Evolutionary conservation across 345 rosid genomes (phyloP).

Genomic region (Bruguiera parviflora): DNA sequence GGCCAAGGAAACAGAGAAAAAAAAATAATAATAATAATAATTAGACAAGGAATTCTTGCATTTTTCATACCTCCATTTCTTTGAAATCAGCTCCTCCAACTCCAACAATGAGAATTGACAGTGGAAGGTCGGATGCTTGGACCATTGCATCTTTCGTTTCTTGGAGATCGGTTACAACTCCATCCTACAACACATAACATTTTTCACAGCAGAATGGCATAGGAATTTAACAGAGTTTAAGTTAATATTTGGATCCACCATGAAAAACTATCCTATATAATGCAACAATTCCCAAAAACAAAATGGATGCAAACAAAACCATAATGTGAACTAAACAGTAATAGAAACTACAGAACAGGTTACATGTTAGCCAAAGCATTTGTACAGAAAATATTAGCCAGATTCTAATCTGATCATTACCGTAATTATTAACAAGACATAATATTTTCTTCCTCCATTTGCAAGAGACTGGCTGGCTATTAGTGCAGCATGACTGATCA

Average conservation of each 20-base stretch:
- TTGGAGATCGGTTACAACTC: constrained; percentile 94
- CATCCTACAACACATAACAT: constrained; percentile 51
- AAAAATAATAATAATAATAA: no score
- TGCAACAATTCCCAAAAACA: no score
- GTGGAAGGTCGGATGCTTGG: constrained; percentile 85
- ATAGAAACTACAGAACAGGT: background rate
- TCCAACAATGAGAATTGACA: constrained; percentile 89
- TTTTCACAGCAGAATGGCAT: constrained; percentile 6
- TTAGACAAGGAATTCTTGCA: no score
- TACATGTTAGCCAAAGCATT: background rate
- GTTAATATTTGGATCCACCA: background rate
- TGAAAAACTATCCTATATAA: no score
- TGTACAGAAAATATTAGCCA: constrained; percentile 4
- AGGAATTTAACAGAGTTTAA: background rate
- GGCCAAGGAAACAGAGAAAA: no score
- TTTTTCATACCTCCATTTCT: constrained; percentile 83
- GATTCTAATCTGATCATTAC: constrained; percentile 37
- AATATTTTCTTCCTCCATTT: constrained; percentile 57
- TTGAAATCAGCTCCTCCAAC: constrained; percentile 99
- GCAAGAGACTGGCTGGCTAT: constrained; percentile 75
- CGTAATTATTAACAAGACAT: constrained; percentile 78
- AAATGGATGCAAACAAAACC: no score
- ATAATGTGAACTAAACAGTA: background rate
- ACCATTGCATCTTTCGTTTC: constrained; percentile 92
- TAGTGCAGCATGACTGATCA: constrained; percentile 62